Conservation (phyloP, 2,329 filamentous ascomycete genomes). For the Clonostachys byssicola region DNA sequence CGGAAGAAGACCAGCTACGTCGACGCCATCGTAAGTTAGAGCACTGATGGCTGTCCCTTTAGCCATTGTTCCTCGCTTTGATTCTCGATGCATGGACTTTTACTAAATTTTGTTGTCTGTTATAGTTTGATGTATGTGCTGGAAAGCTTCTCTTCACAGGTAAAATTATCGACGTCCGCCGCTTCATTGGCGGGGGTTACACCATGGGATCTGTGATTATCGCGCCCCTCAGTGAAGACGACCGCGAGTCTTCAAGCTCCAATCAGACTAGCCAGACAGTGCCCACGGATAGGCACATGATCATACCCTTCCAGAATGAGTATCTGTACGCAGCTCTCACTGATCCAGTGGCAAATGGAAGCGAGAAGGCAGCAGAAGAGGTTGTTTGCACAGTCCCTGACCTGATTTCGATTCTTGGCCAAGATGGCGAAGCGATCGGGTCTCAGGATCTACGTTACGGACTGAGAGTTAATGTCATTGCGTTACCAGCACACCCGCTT, state of each 20-base stretch:
- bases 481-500: constrained; percentile 40
- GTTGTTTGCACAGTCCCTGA: constrained; percentile 28
- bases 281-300: constrained; percentile 19
- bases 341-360: constrained; percentile 8
- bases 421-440: constrained; percentile 43
- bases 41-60: constrained; percentile 26
- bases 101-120: constrained; percentile 11
- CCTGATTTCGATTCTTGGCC: constrained; percentile 27
- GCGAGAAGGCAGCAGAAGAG: constrained; percentile 17
- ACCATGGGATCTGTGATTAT: constrained; percentile 31
- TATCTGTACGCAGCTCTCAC: constrained; percentile 28
- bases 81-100: no score
- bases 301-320: constrained; percentile 37
- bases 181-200: constrained; percentile 30
- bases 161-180: constrained; percentile 32
- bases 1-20: constrained; percentile 15
- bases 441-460: constrained; percentile 47
- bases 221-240: constrained; percentile 13
- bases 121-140: constrained; percentile 20
- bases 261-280: constrained; percentile 1
- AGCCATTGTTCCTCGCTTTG: neutral
- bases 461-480: constrained; percentile 43
- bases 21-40: constrained; percentile 31
- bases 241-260: neutral
- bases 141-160: constrained; percentile 24